Conservation (phyloP, 495 filamentous ascomycete genomes). For the Polyplosphaeria fusca region DNA sequence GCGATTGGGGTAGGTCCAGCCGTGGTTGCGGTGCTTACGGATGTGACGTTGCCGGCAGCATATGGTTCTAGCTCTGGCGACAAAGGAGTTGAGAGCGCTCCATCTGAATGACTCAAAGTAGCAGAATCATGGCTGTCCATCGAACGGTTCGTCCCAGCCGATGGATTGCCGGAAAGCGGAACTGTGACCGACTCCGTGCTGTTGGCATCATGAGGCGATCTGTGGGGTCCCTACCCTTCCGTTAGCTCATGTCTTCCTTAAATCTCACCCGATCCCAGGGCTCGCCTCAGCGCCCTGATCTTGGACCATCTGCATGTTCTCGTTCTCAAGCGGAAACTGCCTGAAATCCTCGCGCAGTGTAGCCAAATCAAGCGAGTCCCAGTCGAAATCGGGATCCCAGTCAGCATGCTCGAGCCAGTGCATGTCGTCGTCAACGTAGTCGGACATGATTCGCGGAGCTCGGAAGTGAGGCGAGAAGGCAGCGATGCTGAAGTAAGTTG, state of each 20-base stretch:
- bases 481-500: neutral
- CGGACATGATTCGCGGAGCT: conserved; percentile 2
- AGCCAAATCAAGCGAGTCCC: neutral
- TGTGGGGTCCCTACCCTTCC: neutral
- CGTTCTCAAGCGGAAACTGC: neutral
- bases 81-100: neutral
- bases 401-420: neutral
- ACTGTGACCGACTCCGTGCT: neutral
- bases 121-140: neutral
- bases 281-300: conserved; percentile 1
- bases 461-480: neutral
- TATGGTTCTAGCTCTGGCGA: neutral
- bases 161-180: neutral
- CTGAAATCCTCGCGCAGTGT: neutral
- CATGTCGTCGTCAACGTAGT: conserved; percentile 1
- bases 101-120: neutral
- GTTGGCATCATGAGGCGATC: neutral
- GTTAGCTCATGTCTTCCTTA: conserved; percentile 15
- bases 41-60: neutral
- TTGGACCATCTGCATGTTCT: neutral
- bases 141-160: neutral
- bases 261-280: conserved; percentile 7
- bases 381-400: neutral
- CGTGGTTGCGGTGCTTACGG: no score
- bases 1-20: no score